phyloP scores from a whole-genome alignment of 306 rosid genomes.

The Quercus rubra region DNA sequence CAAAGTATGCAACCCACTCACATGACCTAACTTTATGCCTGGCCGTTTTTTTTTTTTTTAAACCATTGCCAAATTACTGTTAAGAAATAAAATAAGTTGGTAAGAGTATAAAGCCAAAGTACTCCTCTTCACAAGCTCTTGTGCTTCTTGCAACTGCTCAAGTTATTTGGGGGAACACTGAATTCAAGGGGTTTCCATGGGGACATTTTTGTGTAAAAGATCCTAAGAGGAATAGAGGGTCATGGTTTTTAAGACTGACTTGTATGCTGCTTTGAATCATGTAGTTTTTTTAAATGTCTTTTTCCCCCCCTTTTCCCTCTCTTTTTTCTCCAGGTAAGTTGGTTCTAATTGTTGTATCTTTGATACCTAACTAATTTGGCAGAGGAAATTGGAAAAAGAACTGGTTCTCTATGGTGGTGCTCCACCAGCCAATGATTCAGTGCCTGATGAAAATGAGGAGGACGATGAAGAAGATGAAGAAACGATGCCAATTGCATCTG shows the following conservation, averaged over 20 bases:
- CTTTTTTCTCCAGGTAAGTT: background rate
- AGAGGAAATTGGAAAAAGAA: constrained; percentile 79
- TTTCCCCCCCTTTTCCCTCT: no score
- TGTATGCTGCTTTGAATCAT: background rate
- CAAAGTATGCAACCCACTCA: background rate
- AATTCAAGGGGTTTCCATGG: background rate
- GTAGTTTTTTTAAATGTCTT: background rate
- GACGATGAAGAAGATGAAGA: constrained; percentile 27
- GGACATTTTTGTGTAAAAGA: background rate
- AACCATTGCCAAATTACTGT: background rate
- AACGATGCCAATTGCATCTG: constrained; percentile 37
- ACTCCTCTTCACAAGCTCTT: background rate
- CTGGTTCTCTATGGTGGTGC: constrained; percentile 45
- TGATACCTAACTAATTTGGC: constrained; percentile 25
- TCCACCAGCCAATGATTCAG: constrained; percentile 31
- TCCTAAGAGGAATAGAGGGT: background rate
- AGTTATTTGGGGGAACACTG: background rate
- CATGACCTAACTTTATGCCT: background rate
- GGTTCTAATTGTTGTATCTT: background rate
- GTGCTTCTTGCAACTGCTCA: background rate
- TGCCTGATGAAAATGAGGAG: constrained; percentile 34
- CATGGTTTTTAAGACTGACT: background rate
- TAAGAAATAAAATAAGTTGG: background rate
- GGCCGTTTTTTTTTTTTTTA: background rate
- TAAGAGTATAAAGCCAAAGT: background rate